Evolutionary conservation across 352 stramenopile genomes (phyloP), one percentile per base, ranked within the genome.

Genomic region (Aphanomyces cochlioides): DNA sequence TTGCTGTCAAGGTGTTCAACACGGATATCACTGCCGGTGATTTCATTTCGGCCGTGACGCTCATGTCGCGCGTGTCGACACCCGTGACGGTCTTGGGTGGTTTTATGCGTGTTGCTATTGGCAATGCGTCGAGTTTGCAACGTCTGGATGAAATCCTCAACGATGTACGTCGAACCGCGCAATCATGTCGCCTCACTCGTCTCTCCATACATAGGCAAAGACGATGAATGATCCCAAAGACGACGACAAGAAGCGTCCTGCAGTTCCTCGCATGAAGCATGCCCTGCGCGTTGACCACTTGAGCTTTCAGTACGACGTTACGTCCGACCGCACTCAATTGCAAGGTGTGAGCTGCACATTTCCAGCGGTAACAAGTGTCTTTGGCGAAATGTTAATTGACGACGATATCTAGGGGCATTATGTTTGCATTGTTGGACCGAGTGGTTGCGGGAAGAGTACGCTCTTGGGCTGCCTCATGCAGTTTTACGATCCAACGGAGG

Each of bases 41-140:
- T 43, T 94, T 96, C 70, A 93, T 95, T 39, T 86, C 82, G 7
- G 92, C 93, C 47, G 89, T 90, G 37, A 92, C 84, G 47, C 72
- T 96, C 41, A 67, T 95, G 10, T 77, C 77, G 72, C 87, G 88
- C 69, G 85, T 96, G 28, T 93, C 85, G 36, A 93, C 80, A 50
- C 88, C 88, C 36, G 87, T 96, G 21, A 92, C 87, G 10, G 81
- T 88, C 36, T 74, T 96, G 1, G 88, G 88, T 69, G 88, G 86
- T 7, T 96, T 96, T 69, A 96, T 96, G 88, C 88, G 88, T 76
- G 85, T 94, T 7, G 88, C 88, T 37, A 96, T 96, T 45, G 85
- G 87, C 47, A 94, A 96, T 54, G 86, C 88, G 19, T 90, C 83
- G 47, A 93, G 85, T 76, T 72, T 96, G 69, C 88, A 96, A 73